Evolutionary conservation across 1,284 basidiomycete species (phyloP).

Genomic region (Trichosporon sp.): DNA sequence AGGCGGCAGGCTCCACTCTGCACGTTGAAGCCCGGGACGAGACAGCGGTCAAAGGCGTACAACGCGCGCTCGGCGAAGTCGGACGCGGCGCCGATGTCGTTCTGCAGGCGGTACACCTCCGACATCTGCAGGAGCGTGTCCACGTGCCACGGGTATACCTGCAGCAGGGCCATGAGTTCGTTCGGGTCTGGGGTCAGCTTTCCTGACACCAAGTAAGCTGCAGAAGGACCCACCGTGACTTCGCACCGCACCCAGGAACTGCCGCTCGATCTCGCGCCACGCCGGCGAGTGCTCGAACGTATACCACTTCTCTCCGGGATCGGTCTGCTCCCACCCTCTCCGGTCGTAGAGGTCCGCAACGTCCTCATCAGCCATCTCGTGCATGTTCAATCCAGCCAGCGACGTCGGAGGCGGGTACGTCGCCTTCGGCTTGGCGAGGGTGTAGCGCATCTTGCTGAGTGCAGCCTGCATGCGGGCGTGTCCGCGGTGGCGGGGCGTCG

Average conservation of each 20-base stretch:
- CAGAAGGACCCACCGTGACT: slow-evolving; percentile 67
- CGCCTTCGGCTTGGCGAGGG: slow-evolving; percentile 52
- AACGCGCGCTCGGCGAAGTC: slow-evolving; percentile 83
- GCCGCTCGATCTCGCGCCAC: slow-evolving; percentile 75
- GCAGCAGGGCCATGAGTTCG: slow-evolving; percentile 58
- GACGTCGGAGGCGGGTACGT: slow-evolving; percentile 58
- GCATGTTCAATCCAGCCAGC: slow-evolving; percentile 65
- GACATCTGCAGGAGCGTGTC: slow-evolving; percentile 87
- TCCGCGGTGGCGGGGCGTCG: slow-evolving; percentile 32
- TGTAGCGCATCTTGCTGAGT: slow-evolving; percentile 46
- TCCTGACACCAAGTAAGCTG: no score
- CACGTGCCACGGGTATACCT: slow-evolving; percentile 71
- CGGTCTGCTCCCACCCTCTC: slow-evolving; percentile 57
- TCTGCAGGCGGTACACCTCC: slow-evolving; percentile 73
- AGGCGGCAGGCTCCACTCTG: slow-evolving; percentile 75
- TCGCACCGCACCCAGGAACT: slow-evolving; percentile 76
- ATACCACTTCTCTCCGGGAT: slow-evolving; percentile 73
- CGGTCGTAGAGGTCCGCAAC: slow-evolving; percentile 58
- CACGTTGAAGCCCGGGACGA: slow-evolving; percentile 80
- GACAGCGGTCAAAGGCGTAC: slow-evolving; percentile 84
- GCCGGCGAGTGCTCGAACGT: slow-evolving; percentile 80
- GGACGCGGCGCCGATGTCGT: slow-evolving; percentile 79
- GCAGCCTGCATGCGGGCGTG: slow-evolving; percentile 38
- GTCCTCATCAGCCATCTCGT: slow-evolving; percentile 65
- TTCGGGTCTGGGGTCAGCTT: slow-evolving; percentile 55